A percentile compares a stretch with the other conserved stretches of the same genome.
Conservation (phyloP, 495 filamentous ascomycete species). For the Aspergillus hancockii region DNA sequence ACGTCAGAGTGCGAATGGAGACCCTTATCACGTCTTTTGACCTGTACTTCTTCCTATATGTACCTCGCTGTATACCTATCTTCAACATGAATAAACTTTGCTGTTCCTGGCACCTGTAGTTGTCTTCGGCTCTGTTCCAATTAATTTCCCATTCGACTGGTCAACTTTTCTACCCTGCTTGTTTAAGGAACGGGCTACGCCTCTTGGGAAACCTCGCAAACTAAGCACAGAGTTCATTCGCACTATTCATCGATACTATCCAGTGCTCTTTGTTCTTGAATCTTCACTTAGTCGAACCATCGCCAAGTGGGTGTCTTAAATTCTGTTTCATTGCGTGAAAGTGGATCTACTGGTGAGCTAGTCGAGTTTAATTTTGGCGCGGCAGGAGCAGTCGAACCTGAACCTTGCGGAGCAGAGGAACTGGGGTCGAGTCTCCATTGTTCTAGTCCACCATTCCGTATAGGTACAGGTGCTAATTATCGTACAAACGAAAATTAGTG, state of each 20-base stretch:
- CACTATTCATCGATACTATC: not conserved
- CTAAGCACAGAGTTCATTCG: not conserved
- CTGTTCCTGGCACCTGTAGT: slow-evolving; percentile 20
- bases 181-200: not conserved
- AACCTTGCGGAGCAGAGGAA: slow-evolving; percentile 12
- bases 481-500: slow-evolving; percentile 8
- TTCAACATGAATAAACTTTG: slow-evolving; percentile 11
- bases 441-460: not conserved
- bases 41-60: not conserved
- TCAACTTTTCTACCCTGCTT: not conserved
- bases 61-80: not conserved
- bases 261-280: not conserved
- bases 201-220: not conserved
- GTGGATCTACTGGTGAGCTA: slow-evolving; percentile 6
- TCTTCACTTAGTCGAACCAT: not conserved
- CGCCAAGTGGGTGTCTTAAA: not conserved
- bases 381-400: slow-evolving; percentile 4
- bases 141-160: not conserved
- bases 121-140: slow-evolving; percentile 1
- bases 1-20: not conserved
- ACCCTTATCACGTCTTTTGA: not conserved
- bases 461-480: slow-evolving; percentile 4
- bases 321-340: not conserved
- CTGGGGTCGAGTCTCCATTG: not conserved
- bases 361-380: slow-evolving; percentile 1